These are phyloP conservation scores for Colletotrichum sansevieriae DNA, from an alignment of 2,329 filamentous ascomycete genomes.

Conservation along the genomic window DNA sequence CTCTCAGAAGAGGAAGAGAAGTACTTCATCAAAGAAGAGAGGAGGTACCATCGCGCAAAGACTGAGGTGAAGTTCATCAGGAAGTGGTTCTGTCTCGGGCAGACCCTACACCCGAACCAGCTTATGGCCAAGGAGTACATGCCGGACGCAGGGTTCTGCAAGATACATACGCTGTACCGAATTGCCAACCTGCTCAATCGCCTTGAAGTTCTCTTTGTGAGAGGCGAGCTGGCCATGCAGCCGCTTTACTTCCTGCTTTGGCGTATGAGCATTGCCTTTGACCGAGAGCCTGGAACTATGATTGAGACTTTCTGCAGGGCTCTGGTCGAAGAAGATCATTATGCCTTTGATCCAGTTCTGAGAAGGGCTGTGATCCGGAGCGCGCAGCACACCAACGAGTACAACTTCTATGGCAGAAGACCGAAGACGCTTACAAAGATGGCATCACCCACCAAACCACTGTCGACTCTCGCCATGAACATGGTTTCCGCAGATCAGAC, in stretches of 20 bases:
- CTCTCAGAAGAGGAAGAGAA: not conserved
- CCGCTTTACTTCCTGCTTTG: constrained; percentile 55
- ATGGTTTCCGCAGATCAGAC: too few relatives aligned
- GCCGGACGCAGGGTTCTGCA: constrained; percentile 49
- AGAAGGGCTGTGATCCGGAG: constrained; percentile 25
- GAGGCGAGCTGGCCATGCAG: constrained; percentile 50
- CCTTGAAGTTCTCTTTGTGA: constrained; percentile 45
- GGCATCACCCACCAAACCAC: too few relatives aligned
- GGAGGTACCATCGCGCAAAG: constrained; percentile 42
- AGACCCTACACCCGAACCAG: constrained; percentile 54
- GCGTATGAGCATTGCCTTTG: constrained; percentile 45
- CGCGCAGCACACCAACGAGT: constrained; percentile 30
- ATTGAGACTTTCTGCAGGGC: constrained; percentile 8
- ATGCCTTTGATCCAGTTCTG: constrained; percentile 18
- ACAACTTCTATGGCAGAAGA: constrained; percentile 24
- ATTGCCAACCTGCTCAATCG: constrained; percentile 52
- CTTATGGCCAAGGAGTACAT: constrained; percentile 51
- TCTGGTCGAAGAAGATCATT: constrained; percentile 27
- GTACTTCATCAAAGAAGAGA: constrained; percentile 27
- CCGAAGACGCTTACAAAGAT: not conserved
- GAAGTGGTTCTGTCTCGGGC: constrained; percentile 49
- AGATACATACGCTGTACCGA: constrained; percentile 52
- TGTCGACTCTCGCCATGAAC: too few relatives aligned
- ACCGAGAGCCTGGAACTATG: constrained; percentile 3
- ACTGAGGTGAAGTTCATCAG: constrained; percentile 51